phyloP scores from a whole-genome alignment of 768 basidiomycete genomes.

The Exidia glandulosa region DNA sequence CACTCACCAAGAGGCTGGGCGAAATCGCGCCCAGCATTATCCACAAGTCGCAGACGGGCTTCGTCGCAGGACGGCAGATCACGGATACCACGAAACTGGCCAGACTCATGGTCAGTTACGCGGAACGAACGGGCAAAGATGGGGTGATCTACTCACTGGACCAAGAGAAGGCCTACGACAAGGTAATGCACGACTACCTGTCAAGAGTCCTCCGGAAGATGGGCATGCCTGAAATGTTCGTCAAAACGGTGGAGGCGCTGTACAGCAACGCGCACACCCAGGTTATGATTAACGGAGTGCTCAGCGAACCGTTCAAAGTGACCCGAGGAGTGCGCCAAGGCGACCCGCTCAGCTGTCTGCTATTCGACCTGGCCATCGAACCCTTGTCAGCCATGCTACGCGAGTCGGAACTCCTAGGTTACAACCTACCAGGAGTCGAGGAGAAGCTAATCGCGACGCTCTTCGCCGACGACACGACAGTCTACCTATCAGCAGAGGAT shows the following conservation, averaged over 20 bases:
- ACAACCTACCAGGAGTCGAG: slow-evolving; percentile 7
- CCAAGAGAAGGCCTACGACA: slow-evolving; percentile 14
- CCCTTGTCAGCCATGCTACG: slow-evolving; percentile 20
- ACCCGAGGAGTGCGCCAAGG: too few species aligned
- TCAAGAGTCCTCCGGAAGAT: slow-evolving; percentile 4
- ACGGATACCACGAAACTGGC: slow-evolving; percentile 21
- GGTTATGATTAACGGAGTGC: too few species aligned
- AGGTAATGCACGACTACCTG: slow-evolving; percentile 11
- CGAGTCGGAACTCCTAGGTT: slow-evolving; percentile 14
- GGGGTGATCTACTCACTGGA: slow-evolving; percentile 8
- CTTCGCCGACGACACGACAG: slow-evolving; percentile 32
- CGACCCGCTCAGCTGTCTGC: slow-evolving; percentile 19
- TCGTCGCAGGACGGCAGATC: slow-evolving; percentile 22
- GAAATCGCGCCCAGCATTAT: slow-evolving; percentile 10
- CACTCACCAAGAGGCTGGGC: slow-evolving; percentile 11
- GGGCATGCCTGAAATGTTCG: slow-evolving; percentile 7
- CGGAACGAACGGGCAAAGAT: slow-evolving; percentile 6
- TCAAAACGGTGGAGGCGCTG: slow-evolving; percentile 16
- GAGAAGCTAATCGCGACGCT: slow-evolving; percentile 10
- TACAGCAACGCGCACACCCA: slow-evolving; percentile 16
- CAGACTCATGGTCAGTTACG: slow-evolving; percentile 7
- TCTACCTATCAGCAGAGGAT: slow-evolving; percentile 22
- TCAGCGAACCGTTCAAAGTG: too few species aligned
- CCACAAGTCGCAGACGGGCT: slow-evolving; percentile 28
- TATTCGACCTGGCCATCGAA: slow-evolving; percentile 27